Conservation (phyloP, 805 yeast genomes). For the Saccharomycopsis sp. region DNA sequence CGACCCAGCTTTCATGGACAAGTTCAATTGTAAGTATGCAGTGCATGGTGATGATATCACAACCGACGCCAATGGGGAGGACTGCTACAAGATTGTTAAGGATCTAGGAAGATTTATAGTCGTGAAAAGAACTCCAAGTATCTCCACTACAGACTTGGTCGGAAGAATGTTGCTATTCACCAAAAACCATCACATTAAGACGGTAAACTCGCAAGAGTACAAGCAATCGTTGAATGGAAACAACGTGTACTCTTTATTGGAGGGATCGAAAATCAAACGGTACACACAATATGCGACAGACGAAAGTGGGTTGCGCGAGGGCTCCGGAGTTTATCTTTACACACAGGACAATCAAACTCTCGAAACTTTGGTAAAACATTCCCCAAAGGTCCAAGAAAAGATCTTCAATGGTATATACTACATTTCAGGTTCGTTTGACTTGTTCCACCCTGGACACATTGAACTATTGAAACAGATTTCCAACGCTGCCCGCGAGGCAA, state of each 20-base stretch:
- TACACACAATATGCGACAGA: constrained; percentile 56
- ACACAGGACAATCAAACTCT: constrained; percentile 27
- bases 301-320: constrained; percentile 48
- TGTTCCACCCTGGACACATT: constrained; percentile 91
- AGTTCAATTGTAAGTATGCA: constrained; percentile 75
- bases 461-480: constrained; percentile 52
- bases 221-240: constrained; percentile 8
- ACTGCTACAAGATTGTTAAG: constrained; percentile 80
- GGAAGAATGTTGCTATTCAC: constrained; percentile 71
- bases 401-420: constrained; percentile 33
- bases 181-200: constrained; percentile 48
- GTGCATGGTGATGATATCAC: constrained; percentile 98
- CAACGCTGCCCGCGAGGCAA: constrained; percentile 30
- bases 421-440: constrained; percentile 82
- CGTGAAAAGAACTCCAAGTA: constrained; percentile 92
- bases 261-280: constrained; percentile 34
- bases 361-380: constrained; percentile 33
- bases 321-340: constrained; percentile 50
- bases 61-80: constrained; percentile 92
- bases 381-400: constrained; percentile 21
- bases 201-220: constrained; percentile 27
- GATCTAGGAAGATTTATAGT: constrained; percentile 79
- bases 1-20: constrained; percentile 70
- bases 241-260: constrained; percentile 24
- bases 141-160: constrained; percentile 91